Conservation (phyloP, 257 asterid genomes). For the Plantago major region DNA sequence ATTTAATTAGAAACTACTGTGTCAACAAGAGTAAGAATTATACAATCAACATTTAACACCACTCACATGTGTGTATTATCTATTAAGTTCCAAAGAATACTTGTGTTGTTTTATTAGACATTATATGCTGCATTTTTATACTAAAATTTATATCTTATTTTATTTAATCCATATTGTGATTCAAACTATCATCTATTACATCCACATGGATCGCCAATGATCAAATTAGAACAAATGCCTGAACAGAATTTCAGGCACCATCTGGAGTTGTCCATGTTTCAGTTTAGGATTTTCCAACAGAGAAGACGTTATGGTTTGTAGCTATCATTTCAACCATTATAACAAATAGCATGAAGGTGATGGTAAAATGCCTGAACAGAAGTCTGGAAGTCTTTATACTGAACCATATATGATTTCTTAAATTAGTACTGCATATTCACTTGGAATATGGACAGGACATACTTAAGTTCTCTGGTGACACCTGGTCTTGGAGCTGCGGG, state of each 20-base stretch:
- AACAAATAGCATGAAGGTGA: constrained; percentile 17
- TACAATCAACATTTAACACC: too few relatives aligned
- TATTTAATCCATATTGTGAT: too few relatives aligned
- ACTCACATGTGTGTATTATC: too few relatives aligned
- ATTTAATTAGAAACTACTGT: constrained; percentile 14
- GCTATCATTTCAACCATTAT: neutral
- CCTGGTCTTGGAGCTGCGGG: constrained; percentile 99
- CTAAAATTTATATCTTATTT: too few relatives aligned
- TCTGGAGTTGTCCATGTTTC: neutral
- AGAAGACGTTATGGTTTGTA: too few relatives aligned
- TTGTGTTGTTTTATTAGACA: too few relatives aligned
- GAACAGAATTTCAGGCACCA: constrained; percentile 12
- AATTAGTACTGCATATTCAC: neutral
- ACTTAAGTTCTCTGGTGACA: constrained; percentile 90
- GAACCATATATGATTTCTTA: neutral
- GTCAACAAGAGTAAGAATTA: neutral
- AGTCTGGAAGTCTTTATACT: constrained; percentile 5
- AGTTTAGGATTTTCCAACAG: neutral
- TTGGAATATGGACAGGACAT: constrained; percentile 26
- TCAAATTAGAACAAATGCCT: constrained; percentile 5
- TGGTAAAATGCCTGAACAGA: constrained; percentile 4
- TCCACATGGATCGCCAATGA: neutral
- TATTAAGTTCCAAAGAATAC: too few relatives aligned
- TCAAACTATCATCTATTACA: too few relatives aligned
- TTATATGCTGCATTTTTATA: too few relatives aligned